phyloP scores from a whole-genome alignment of 805 yeast species.

The Clavispora phyllophila region DNA sequence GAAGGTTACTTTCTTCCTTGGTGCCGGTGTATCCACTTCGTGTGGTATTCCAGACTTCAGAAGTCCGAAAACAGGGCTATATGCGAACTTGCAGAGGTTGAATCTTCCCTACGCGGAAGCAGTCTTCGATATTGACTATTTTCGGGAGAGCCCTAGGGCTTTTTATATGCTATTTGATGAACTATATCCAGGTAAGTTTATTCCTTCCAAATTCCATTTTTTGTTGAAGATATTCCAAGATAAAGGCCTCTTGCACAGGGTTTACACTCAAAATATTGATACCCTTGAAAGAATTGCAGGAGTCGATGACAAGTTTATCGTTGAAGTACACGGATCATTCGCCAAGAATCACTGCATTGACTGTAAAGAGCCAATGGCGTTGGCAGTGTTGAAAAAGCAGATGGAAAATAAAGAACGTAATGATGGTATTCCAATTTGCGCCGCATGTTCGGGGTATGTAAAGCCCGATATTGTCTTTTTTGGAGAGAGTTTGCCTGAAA shows the following conservation, averaged over 20 bases:
- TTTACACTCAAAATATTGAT: slow-evolving; percentile 91
- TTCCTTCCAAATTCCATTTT: slow-evolving; percentile 78
- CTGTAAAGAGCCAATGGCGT: slow-evolving; percentile 53
- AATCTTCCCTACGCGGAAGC: slow-evolving; percentile 92
- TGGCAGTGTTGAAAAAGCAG: slow-evolving; percentile 38
- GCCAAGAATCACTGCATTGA: slow-evolving; percentile 79
- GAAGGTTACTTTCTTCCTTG: slow-evolving; percentile 65
- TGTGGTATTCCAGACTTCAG: slow-evolving; percentile 97
- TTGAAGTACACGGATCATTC: slow-evolving; percentile 96
- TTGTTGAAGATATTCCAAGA: slow-evolving; percentile 65
- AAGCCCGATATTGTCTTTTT: slow-evolving; percentile 94
- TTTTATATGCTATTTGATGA: slow-evolving; percentile 82
- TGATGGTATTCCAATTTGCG: slow-evolving; percentile 51
- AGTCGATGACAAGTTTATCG: slow-evolving; percentile 52
- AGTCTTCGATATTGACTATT: slow-evolving; percentile 85
- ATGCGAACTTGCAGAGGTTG: slow-evolving; percentile 68
- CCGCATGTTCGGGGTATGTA: slow-evolving; percentile 65
- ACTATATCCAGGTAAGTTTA: slow-evolving; percentile 80
- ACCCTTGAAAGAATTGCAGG: slow-evolving; percentile 88
- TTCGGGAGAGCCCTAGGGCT: slow-evolving; percentile 70
- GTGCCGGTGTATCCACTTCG: slow-evolving; percentile 92
- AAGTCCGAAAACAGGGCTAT: slow-evolving; percentile 84
- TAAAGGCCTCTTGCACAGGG: slow-evolving; percentile 55
- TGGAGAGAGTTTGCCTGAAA: slow-evolving; percentile 78
- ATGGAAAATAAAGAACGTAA: slow-evolving; percentile 27